Evolutionary conservation across 768 basidiomycete species (phyloP).

Genomic region (Collybia sordida): DNA sequence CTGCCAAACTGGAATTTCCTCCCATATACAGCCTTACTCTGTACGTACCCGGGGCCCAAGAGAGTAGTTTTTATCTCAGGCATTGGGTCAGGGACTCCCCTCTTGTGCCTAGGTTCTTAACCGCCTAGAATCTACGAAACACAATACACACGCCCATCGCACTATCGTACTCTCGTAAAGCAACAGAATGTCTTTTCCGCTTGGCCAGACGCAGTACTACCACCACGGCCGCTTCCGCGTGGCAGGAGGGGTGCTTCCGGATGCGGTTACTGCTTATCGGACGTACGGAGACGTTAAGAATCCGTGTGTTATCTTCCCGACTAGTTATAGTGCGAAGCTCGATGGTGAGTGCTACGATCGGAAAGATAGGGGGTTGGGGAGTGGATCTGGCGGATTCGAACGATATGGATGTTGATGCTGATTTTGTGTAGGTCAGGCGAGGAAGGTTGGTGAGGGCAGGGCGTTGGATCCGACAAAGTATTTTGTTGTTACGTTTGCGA

Average conservation of each 20-base stretch:
- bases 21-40: too few relatives aligned
- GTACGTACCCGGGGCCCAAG: not conserved
- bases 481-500: conserved; percentile 53
- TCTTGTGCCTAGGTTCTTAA: too few relatives aligned
- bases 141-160: too few relatives aligned
- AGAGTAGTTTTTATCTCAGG: too few relatives aligned
- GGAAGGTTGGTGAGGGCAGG: conserved; percentile 19
- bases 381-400: too few relatives aligned
- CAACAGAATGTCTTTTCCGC: not conserved
- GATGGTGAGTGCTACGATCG: conserved; percentile 49
- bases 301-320: conserved; percentile 59
- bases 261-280: conserved; percentile 57
- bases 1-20: too few relatives aligned
- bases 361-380: too few relatives aligned
- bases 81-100: too few relatives aligned
- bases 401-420: not conserved
- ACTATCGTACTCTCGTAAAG: too few relatives aligned
- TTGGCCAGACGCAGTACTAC: conserved; percentile 39
- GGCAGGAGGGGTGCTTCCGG: conserved; percentile 51
- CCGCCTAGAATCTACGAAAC: too few relatives aligned
- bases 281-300: conserved; percentile 51
- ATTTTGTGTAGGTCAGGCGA: too few relatives aligned
- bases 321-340: conserved; percentile 53
- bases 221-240: conserved; percentile 55
- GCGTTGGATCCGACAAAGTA: conserved; percentile 51